phyloP scores from a whole-genome alignment of 2,329 filamentous ascomycete species.

The Cladosporium sp. region DNA sequence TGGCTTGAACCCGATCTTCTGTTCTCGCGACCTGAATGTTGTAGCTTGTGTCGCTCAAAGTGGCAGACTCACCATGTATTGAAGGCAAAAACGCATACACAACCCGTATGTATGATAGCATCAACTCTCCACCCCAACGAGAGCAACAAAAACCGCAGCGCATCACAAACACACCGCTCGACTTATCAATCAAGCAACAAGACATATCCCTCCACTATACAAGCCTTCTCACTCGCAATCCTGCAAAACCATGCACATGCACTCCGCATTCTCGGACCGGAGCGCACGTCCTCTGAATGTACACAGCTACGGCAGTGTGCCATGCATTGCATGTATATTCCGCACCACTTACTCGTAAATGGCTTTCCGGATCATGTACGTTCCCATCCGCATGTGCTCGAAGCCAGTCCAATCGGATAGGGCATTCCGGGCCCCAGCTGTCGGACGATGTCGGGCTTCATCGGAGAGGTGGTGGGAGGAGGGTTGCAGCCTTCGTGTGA shows the following conservation, averaged over 20 bases:
- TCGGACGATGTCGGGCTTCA: slow-evolving; percentile 1
- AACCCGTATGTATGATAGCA: too few relatives aligned
- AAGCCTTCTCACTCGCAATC: background rate
- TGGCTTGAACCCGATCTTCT: background rate
- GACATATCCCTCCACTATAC: background rate
- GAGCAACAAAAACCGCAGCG: background rate
- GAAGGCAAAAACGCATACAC: background rate
- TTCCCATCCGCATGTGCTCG: background rate
- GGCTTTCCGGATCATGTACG: background rate
- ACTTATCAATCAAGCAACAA: background rate
- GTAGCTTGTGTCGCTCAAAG: background rate
- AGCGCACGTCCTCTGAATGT: background rate
- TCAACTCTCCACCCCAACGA: background rate
- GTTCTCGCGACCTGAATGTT: background rate
- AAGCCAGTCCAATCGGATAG: background rate
- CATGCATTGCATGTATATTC: slow-evolving; percentile 6
- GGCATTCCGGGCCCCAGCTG: background rate
- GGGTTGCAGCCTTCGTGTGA: background rate
- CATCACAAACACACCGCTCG: background rate
- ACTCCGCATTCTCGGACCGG: slow-evolving; percentile 6
- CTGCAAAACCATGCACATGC: background rate
- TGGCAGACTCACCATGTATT: background rate
- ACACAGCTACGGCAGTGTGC: background rate
- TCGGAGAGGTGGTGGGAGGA: background rate
- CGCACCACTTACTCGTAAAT: background rate